phyloP scores from a whole-genome alignment of 768 basidiomycete genomes.

The Auricularia sp. region DNA sequence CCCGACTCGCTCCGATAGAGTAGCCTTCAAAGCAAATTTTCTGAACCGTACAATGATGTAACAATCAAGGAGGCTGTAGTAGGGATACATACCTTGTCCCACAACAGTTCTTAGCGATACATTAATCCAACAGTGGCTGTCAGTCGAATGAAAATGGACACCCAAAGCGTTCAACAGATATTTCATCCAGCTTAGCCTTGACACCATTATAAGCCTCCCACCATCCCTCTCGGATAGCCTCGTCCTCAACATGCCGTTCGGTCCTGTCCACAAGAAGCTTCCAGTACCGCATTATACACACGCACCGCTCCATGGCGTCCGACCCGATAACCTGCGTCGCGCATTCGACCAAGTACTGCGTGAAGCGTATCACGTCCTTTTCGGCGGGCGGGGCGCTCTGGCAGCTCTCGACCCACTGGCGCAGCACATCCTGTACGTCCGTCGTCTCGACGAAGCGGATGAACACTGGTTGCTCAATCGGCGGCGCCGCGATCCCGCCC shows the following conservation, averaged over 20 bases:
- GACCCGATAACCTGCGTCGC: constrained; percentile 54
- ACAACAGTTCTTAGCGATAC: no score
- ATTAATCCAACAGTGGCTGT: no score
- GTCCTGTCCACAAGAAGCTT: constrained; percentile 37
- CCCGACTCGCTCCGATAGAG: no score
- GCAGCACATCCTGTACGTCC: constrained; percentile 64
- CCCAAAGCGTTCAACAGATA: neutral
- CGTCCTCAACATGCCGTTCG: neutral
- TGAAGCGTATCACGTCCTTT: constrained; percentile 67
- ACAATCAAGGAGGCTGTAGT: no score
- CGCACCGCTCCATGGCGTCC: constrained; percentile 43
- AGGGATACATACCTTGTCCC: no score
- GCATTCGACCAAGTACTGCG: constrained; percentile 58
- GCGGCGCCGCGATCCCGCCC: constrained; percentile 35
- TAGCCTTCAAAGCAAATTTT: no score
- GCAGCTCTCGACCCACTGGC: constrained; percentile 65
- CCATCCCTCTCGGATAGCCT: neutral
- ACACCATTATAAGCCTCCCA: neutral
- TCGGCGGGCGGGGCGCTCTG: constrained; percentile 51
- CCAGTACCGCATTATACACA: constrained; percentile 78
- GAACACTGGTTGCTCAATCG: constrained; percentile 39
- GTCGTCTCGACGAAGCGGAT: constrained; percentile 49
- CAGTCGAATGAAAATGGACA: neutral
- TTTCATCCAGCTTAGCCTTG: neutral
- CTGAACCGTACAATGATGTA: no score